Conservation (phyloP, 352 stramenopile species). For the Phytophthora fragariae region DNA sequence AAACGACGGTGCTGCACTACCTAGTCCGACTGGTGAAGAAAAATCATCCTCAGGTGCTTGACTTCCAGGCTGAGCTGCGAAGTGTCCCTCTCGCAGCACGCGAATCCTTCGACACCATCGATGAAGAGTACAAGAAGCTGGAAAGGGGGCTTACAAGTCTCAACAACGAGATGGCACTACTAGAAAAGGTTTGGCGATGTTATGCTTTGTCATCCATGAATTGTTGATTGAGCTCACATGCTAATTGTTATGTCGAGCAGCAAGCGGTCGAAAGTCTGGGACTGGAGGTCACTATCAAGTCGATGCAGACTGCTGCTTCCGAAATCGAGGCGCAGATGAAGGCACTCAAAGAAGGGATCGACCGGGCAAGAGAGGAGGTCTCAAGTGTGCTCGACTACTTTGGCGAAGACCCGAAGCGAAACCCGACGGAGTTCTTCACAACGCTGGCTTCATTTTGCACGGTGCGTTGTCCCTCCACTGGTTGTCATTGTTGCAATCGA, state of each 20-base stretch:
- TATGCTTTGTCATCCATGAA: not conserved
- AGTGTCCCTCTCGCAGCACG: slow-evolving; percentile 87
- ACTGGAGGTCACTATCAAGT: slow-evolving; percentile 37
- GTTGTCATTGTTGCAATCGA: not conserved
- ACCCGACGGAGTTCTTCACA: slow-evolving; percentile 78
- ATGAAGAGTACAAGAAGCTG: slow-evolving; percentile 72
- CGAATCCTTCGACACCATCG: slow-evolving; percentile 74
- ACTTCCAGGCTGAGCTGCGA: slow-evolving; percentile 93
- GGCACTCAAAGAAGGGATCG: slow-evolving; percentile 46
- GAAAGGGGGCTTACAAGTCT: slow-evolving; percentile 58
- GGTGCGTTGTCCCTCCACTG: slow-evolving; percentile 25
- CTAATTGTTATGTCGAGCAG: slow-evolving; percentile 22
- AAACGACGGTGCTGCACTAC: slow-evolving; percentile 98
- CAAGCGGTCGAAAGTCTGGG: slow-evolving; percentile 35
- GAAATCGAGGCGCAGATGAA: slow-evolving; percentile 62
- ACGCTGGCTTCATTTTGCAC: slow-evolving; percentile 85
- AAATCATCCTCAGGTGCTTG: slow-evolving; percentile 93
- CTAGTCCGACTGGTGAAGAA: slow-evolving; percentile 96
- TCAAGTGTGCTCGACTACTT: slow-evolving; percentile 88
- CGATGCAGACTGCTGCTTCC: slow-evolving; percentile 44
- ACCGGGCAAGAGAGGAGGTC: slow-evolving; percentile 60
- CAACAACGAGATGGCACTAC: slow-evolving; percentile 49
- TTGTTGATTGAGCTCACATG: slow-evolving; percentile 1
- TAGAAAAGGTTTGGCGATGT: slow-evolving; percentile 49
- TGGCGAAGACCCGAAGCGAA: slow-evolving; percentile 81